Evolutionary conservation across 2,329 filamentous ascomycete species (phyloP), one percentile per base, ranked within the genome.

Genomic region (Triangularia setosa): DNA sequence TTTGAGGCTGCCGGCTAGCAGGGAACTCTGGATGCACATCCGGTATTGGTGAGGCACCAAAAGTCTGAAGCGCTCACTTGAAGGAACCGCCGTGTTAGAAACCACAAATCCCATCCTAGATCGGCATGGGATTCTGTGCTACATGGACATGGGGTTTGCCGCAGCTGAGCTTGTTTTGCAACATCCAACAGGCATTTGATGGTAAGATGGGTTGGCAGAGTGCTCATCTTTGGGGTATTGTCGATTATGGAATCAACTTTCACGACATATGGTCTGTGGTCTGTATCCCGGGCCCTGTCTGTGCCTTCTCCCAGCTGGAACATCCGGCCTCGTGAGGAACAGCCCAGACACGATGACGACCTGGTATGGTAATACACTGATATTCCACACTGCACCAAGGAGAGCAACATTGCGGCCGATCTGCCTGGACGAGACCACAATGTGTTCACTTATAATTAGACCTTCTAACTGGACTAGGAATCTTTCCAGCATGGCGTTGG

Each of bases 1-100:
- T 62, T 60, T 65, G 61, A 63, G 65, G 48, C 58, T 58, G 33
- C n/a, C 60, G 52, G 64, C 65, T 67, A 61, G 63, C 61, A 60
- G 44, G 58, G 52, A 53, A 28, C 2, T 21, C 16, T 44, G 40
- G 14, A 28, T 58, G 40, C 58, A 48, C n/a, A 33, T 28, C 28
- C 55, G 54, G 54, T 54, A 56, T 28, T 64, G 56, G 53, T 60
- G 60, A 65, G 53, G 64, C 63, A 62, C n/a, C 24, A 16, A 57
- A 23, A 40, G 67, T 67, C 55, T 67, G 63, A 64, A 62, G 58
- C 23, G 18, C 48, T 12, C 25, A 52, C 23, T 18, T 27, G 23
- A 59, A 60, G 21, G 21, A 55, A 55, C 23, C 52, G 24, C 24
- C 52, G 14, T 18, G 40, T 48, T 48, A 48, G 33, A 35, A 52